These are phyloP conservation scores for Chiua virens DNA, from an alignment of 768 basidiomycete species.

Conservation along the genomic window DNA sequence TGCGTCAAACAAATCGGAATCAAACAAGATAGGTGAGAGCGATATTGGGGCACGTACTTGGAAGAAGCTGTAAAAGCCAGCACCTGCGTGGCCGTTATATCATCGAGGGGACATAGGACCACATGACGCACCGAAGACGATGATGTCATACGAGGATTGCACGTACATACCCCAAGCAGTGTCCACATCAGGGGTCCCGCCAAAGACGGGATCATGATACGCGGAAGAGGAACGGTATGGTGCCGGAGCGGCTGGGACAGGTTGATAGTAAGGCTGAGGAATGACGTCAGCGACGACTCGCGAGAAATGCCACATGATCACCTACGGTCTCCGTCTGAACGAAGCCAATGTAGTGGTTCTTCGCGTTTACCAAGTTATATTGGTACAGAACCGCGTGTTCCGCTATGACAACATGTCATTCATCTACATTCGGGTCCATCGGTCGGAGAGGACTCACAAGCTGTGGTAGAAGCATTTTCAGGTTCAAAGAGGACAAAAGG, in stretches of 20 bases:
- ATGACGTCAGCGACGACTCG: not conserved
- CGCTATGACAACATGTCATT: slow-evolving; percentile 21
- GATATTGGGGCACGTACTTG: slow-evolving; percentile 26
- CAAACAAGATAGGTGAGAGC: not conserved
- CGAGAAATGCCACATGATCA: not conserved
- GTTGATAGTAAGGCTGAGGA: slow-evolving; percentile 49
- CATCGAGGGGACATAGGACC: slow-evolving; percentile 28
- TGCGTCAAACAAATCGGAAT: slow-evolving; percentile 12
- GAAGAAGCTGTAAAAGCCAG: slow-evolving; percentile 52
- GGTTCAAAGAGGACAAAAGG: not conserved
- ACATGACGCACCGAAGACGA: slow-evolving; percentile 38
- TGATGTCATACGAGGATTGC: slow-evolving; percentile 38
- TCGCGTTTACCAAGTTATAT: slow-evolving; percentile 43
- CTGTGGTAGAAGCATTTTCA: slow-evolving; percentile 7
- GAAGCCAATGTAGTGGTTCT: slow-evolving; percentile 49
- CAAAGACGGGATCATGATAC: slow-evolving; percentile 41
- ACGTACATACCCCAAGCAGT: slow-evolving; percentile 17
- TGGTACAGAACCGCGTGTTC: slow-evolving; percentile 51
- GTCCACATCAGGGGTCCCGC: not conserved
- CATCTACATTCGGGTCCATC: not conserved
- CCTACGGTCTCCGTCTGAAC: slow-evolving; percentile 52
- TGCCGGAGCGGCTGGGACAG: slow-evolving; percentile 40
- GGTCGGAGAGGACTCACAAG: slow-evolving; percentile 14
- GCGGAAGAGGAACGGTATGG: slow-evolving; percentile 38
- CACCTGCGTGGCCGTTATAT: slow-evolving; percentile 33